A percentile compares a stretch with the other conserved stretches of the same genome.
These are phyloP conservation scores for Diplodia scrobiculata DNA, from an alignment of 2,329 filamentous ascomycete genomes.

Conservation along the genomic window DNA sequence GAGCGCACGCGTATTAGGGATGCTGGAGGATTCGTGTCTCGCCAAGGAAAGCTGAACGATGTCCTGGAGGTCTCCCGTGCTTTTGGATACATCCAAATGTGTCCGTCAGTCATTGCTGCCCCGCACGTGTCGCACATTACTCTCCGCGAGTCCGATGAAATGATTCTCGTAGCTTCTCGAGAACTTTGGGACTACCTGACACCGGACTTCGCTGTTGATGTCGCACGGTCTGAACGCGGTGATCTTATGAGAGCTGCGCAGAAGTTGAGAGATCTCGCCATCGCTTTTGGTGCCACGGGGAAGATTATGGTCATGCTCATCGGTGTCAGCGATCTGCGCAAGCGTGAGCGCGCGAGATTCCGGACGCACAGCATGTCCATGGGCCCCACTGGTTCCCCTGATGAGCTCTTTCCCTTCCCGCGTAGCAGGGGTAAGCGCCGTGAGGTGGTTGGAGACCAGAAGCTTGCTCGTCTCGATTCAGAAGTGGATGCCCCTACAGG, in stretches of 20 bases:
- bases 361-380: conserved; percentile 83
- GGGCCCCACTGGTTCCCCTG: conserved; percentile 72
- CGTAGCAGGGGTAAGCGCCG: conserved; percentile 51
- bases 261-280: conserved; percentile 89
- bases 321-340: conserved; percentile 86
- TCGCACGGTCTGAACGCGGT: conserved; percentile 79
- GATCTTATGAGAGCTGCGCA: conserved; percentile 95
- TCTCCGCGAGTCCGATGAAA: conserved; percentile 86
- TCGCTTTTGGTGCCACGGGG: conserved; percentile 87
- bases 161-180: conserved; percentile 84
- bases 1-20: conserved; percentile 90
- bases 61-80: conserved; percentile 86
- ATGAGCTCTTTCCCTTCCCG: conserved; percentile 68
- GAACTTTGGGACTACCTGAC: conserved; percentile 96
- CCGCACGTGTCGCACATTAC: conserved; percentile 78
- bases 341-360: conserved; percentile 73
- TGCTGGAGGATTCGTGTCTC: conserved; percentile 92
- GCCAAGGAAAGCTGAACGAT: conserved; percentile 92
- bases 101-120: conserved; percentile 89
- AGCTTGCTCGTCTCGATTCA: conserved; percentile 79
- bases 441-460: conserved; percentile 74
- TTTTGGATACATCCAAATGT: conserved; percentile 90
- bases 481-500: conserved; percentile 91
- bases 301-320: conserved; percentile 99
- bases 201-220: conserved; percentile 86